A percentile compares a stretch with the other conserved stretches of the same genome.
These are phyloP conservation scores for Xylariaceae sp. DNA, from an alignment of 2,329 filamentous ascomycete species.

Conservation along the genomic window DNA sequence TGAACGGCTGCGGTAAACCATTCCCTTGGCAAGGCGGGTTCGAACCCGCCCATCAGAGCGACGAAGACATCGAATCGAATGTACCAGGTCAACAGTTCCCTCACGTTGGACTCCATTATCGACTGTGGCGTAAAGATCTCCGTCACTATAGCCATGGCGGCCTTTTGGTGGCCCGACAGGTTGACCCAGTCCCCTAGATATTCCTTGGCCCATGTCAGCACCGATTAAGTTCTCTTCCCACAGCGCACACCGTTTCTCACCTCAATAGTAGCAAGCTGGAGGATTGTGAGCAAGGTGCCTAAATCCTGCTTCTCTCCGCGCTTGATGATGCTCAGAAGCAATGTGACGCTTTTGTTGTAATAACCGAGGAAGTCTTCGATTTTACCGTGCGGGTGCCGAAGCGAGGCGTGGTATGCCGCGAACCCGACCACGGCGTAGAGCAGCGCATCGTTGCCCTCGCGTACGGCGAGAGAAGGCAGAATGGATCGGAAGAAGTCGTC, in stretches of 20 bases:
- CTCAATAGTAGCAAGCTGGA: constrained; percentile 92
- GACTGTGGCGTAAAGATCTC: constrained; percentile 73
- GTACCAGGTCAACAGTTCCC: constrained; percentile 83
- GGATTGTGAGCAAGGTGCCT: constrained; percentile 75
- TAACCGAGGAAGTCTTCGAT: constrained; percentile 81
- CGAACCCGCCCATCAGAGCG: constrained; percentile 74
- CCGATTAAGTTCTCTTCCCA: constrained; percentile 1
- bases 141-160: constrained; percentile 74
- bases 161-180: constrained; percentile 85
- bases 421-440: constrained; percentile 86
- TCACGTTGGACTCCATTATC: constrained; percentile 63
- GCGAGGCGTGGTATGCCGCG: constrained; percentile 76
- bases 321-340: constrained; percentile 66
- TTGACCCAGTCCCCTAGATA: constrained; percentile 95
- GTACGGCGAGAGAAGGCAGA: constrained; percentile 66
- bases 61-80: constrained; percentile 80
- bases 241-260: constrained; percentile 42
- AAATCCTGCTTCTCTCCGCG: constrained; percentile 65
- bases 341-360: constrained; percentile 80
- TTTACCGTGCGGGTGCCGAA: constrained; percentile 64
- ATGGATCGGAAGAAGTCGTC: constrained; percentile 68
- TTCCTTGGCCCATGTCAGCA: constrained; percentile 53
- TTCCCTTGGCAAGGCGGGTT: constrained; percentile 65
- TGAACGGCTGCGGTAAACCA: constrained; percentile 68
- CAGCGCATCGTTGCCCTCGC: constrained; percentile 63